Conservation (phyloP, 2,329 filamentous ascomycete genomes). For the Cladosporium sp. region DNA sequence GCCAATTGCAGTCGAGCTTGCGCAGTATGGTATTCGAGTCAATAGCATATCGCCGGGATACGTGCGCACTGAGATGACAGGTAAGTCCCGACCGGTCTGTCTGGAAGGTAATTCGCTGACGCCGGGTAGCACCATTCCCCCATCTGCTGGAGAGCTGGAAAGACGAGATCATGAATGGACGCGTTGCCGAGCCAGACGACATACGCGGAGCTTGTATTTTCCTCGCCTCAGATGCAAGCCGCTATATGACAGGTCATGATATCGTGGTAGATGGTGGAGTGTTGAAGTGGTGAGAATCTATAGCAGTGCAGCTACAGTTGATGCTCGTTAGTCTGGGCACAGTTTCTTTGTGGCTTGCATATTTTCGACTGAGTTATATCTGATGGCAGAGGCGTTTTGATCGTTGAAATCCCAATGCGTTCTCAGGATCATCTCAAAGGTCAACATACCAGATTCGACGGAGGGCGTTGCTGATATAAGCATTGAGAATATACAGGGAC, state of each 20-base stretch:
- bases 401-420: no score
- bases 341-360: no score
- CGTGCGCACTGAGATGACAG: slow-evolving; percentile 40
- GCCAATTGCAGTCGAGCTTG: slow-evolving; percentile 35
- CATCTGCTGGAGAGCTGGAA: slow-evolving; percentile 48
- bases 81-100: background rate
- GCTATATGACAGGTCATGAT: slow-evolving; percentile 44
- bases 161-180: slow-evolving; percentile 45
- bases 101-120: background rate
- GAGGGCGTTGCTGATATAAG: no score
- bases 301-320: no score
- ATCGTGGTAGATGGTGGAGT: slow-evolving; percentile 42
- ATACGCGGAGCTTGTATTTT: slow-evolving; percentile 49
- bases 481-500: no score
- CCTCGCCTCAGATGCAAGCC: slow-evolving; percentile 46
- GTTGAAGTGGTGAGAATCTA: background rate
- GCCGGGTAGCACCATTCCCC: slow-evolving; percentile 34
- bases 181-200: slow-evolving; percentile 48
- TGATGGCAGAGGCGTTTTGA: no score
- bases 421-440: no score
- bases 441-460: no score
- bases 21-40: slow-evolving; percentile 31
- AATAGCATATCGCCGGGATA: slow-evolving; percentile 32
- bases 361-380: no score
- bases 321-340: no score